These are phyloP conservation scores for Crithidia acanthocephali DNA, from an alignment of 208 protist genomes.

Conservation along the genomic window DNA sequence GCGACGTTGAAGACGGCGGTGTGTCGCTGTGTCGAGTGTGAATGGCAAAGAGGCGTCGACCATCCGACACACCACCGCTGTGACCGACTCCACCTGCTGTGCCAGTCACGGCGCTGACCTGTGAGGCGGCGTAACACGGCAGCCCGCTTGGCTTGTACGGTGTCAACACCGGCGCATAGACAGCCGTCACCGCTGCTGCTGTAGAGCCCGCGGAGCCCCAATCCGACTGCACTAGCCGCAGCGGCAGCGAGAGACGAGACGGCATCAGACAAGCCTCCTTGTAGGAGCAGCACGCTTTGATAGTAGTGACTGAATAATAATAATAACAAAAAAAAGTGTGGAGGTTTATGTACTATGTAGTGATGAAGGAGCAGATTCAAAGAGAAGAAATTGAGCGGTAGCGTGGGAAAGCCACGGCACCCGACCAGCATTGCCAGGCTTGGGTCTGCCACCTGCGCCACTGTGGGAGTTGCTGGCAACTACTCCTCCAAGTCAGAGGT, in stretches of 20 bases:
- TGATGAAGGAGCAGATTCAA: too few species aligned
- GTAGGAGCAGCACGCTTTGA: too few species aligned
- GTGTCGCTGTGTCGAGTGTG: constrained; percentile 15
- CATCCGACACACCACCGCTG: constrained; percentile 13
- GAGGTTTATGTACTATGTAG: too few species aligned
- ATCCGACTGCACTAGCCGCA: constrained; percentile 56
- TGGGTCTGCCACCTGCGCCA: too few species aligned
- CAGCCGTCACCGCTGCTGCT: not conserved
- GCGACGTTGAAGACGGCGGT: not conserved
- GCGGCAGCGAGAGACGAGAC: constrained; percentile 46
- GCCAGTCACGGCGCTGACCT: constrained; percentile 33
- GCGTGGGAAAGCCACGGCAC: too few species aligned
- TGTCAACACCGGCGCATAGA: constrained; percentile 28
- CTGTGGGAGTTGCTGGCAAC: too few species aligned
- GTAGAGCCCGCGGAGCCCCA: not conserved
- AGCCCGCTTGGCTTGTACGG: constrained; percentile 73
- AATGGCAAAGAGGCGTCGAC: constrained; percentile 33
- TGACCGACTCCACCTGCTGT: not conserved
- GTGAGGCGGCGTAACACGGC: constrained; percentile 58
- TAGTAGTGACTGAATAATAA: too few species aligned
- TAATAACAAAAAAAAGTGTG: too few species aligned
- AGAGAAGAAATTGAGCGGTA: too few species aligned
- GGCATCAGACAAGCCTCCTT: too few species aligned
- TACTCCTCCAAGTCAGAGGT: too few species aligned
- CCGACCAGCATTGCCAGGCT: too few species aligned